These are phyloP conservation scores for Fusarium newnesense DNA, from an alignment of 2,329 filamentous ascomycete genomes.

Conservation along the genomic window DNA sequence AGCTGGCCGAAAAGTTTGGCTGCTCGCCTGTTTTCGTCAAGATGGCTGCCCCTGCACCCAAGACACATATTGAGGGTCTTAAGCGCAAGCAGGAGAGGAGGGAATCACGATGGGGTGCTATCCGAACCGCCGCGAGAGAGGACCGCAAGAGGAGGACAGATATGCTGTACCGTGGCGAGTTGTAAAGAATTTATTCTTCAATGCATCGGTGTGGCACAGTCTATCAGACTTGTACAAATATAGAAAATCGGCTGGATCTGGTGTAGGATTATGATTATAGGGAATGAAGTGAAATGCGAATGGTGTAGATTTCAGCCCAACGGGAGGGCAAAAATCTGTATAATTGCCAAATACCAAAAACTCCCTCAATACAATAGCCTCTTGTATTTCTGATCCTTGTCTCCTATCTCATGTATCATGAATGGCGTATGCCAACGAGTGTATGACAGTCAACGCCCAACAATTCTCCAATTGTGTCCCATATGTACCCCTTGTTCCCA, in stretches of 20 bases:
- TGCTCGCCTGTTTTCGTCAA: conserved; percentile 68
- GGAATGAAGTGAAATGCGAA: conserved; percentile 23
- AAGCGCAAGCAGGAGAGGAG: conserved; percentile 58
- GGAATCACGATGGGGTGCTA: conserved; percentile 67
- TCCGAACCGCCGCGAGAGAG: conserved; percentile 63
- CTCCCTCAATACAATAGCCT: conserved; percentile 30
- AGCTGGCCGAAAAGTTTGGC: conserved; percentile 64
- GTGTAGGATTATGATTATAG: conserved; percentile 42
- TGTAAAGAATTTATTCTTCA: conserved; percentile 49
- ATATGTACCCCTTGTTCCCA: neutral
- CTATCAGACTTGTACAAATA: conserved; percentile 38
- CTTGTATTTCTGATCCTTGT: conserved; percentile 24
- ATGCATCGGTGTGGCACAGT: neutral
- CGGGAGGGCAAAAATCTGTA: conserved; percentile 31
- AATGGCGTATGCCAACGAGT: neutral
- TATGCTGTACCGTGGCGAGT: conserved; percentile 62
- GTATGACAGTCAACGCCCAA: neutral
- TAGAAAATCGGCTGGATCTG: conserved; percentile 25
- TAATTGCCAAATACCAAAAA: conserved; percentile 43
- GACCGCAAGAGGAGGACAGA: conserved; percentile 64
- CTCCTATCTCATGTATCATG: neutral
- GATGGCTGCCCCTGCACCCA: conserved; percentile 63
- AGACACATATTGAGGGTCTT: conserved; percentile 59
- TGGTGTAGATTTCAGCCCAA: conserved; percentile 21
- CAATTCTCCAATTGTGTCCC: neutral